Base-by-base conservation (phyloP, 176 grass and related monocot species). In the Oryza meridionalis region DNA sequence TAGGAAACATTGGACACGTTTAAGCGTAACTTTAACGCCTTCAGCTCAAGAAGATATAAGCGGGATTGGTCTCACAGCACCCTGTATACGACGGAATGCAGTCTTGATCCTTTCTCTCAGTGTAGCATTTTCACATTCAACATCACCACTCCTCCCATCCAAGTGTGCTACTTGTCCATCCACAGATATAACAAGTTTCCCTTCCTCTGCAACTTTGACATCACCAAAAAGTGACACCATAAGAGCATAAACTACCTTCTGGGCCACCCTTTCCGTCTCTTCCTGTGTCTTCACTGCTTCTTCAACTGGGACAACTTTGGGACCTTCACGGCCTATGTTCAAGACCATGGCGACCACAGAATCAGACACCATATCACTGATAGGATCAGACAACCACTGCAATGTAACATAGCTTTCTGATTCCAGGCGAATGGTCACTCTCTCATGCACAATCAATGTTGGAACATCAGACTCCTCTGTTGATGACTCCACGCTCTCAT, bases 281-380 rank as follows among this genome's bases (percentile, higher is more conserved):
- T 98, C 93, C 37, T 86, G 71, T 1, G 88, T 92, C 79, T 92
- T 94, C 1, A 26, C 49, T 15, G 64, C 87, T 81, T 94, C 92
- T 72, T 82, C 86, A 43, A 85, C 68, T 2, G 91, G 86, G 51
- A 86, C 88, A 42, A 93, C 45, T 79, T 95, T 98, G 0, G 89
- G 93, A 75, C 93, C 93, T 76, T 95, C 96, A 51, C 91, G 89
- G 65, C 80, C 82, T 14, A 98, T 90, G 82, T 95, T 95, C 89
- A 93, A 87, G 76, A 95, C 86, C 91, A 92, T 88, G 70, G 96
- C 93, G 27, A 98, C 91, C 27, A 98, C 87, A 16, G 96, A 98
- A 65, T 98, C 96, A 0, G 96, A 98, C 27, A 98, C 96, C 96
- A 98, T 95, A 82, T 98, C 96, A 9, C 96, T 98, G 16, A 98